Percentiles rank a stretch among this genome's conserved stretches.
phyloP scores from a whole-genome alignment of 495 filamentous ascomycete species.

The Penicillium crystallinum region DNA sequence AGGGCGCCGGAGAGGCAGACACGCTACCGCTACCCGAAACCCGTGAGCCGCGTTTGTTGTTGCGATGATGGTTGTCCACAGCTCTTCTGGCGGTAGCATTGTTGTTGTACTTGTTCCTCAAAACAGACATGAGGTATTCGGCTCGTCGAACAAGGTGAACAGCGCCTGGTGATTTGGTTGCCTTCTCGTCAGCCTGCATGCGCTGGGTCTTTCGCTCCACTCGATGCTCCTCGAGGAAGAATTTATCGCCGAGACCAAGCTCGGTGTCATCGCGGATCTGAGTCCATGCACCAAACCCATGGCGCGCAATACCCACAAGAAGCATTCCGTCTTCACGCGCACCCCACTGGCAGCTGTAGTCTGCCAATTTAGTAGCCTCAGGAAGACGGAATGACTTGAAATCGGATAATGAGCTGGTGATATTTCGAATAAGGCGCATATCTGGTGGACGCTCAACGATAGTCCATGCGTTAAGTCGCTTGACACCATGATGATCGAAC shows the following conservation, averaged over 20 bases:
- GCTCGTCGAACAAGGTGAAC: slow-evolving; percentile 93
- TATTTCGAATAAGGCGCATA: slow-evolving; percentile 74
- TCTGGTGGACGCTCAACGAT: slow-evolving; percentile 84
- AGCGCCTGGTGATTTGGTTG: slow-evolving; percentile 86
- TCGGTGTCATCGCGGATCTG: slow-evolving; percentile 89
- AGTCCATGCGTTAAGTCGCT: slow-evolving; percentile 91
- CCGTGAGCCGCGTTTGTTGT: slow-evolving; percentile 62
- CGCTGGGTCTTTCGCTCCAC: slow-evolving; percentile 95
- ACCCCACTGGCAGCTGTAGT: slow-evolving; percentile 86
- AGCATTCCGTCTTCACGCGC: slow-evolving; percentile 95
- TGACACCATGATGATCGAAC: slow-evolving; percentile 87
- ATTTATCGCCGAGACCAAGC: slow-evolving; percentile 81
- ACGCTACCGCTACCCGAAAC: slow-evolving; percentile 39
- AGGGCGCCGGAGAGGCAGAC: slow-evolving; percentile 52
- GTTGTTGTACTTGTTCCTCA: slow-evolving; percentile 70
- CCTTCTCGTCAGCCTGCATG: slow-evolving; percentile 63
- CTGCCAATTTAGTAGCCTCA: slow-evolving; percentile 82
- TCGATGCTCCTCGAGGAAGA: slow-evolving; percentile 96
- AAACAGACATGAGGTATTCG: slow-evolving; percentile 86
- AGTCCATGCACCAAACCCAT: slow-evolving; percentile 92
- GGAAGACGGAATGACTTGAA: slow-evolving; percentile 76
- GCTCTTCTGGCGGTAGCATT: slow-evolving; percentile 65
- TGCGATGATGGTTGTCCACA: slow-evolving; percentile 85
- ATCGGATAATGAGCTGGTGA: slow-evolving; percentile 57
- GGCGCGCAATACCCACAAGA: slow-evolving; percentile 81